phyloP scores from a whole-genome alignment of 106 monocot species.

The Dioscorea dumetorum region DNA sequence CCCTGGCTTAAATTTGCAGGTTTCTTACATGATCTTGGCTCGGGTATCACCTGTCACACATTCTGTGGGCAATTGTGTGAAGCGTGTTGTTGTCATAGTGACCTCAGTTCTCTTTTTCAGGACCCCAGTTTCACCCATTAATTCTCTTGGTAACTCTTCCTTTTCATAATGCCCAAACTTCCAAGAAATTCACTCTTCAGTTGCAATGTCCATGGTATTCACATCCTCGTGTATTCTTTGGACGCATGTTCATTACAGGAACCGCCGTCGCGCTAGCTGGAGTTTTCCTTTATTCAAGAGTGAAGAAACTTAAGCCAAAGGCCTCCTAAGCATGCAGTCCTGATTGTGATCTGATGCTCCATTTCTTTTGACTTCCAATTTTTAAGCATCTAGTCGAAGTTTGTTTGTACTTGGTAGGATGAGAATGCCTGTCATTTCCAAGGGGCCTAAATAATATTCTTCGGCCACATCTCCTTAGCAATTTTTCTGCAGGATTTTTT shows the following conservation, averaged over 20 bases:
- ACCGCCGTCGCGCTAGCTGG: conserved; percentile 57
- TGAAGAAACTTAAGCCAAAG: conserved; percentile 46
- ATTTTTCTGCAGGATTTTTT: too few species aligned
- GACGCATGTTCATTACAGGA: conserved; percentile 20
- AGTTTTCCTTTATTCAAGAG: conserved; percentile 62
- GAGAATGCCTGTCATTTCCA: too few species aligned
- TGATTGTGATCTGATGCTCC: not conserved
- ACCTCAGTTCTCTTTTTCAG: conserved; percentile 92
- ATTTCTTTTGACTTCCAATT: too few species aligned
- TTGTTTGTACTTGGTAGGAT: too few species aligned
- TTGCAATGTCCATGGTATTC: not conserved
- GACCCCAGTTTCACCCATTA: conserved; percentile 75
- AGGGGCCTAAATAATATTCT: too few species aligned
- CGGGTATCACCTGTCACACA: conserved; percentile 83
- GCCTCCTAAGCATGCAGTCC: conserved; percentile 7
- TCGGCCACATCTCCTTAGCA: too few species aligned
- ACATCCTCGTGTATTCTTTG: too few species aligned
- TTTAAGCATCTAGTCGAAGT: too few species aligned
- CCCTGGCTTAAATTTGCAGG: conserved; percentile 23
- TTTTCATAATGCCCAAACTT: not conserved
- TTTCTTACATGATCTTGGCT: conserved; percentile 82
- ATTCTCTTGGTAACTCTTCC: conserved; percentile 55
- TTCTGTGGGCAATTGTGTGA: conserved; percentile 96
- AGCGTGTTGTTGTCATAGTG: conserved; percentile 92
- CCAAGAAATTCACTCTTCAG: too few species aligned